These are phyloP conservation scores for Colletotrichum liaoningense DNA, from an alignment of 2,329 filamentous ascomycete species.

Conservation along the genomic window DNA sequence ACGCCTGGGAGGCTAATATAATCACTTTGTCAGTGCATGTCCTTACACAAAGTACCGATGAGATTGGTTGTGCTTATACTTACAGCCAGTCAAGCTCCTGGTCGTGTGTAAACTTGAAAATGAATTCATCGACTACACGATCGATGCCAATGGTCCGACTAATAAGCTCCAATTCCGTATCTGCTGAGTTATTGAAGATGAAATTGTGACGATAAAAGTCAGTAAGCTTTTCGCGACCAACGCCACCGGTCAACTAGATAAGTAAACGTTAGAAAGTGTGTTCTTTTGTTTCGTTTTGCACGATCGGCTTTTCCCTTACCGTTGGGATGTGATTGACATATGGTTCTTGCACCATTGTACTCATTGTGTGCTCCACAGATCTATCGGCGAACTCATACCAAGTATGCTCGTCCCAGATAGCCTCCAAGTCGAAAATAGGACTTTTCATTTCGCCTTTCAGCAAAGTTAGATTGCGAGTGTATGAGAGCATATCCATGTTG, in stretches of 20 bases:
- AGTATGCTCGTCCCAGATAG: slow-evolving; percentile 83
- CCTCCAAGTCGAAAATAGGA: slow-evolving; percentile 78
- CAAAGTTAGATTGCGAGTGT: neutral
- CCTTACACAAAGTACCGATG: too few relatives aligned
- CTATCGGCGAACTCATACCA: slow-evolving; percentile 76
- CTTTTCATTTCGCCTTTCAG: slow-evolving; percentile 72
- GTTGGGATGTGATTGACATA: slow-evolving; percentile 85
- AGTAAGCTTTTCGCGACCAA: slow-evolving; percentile 72
- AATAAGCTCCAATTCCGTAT: slow-evolving; percentile 75
- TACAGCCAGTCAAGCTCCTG: slow-evolving; percentile 76
- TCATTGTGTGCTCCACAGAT: slow-evolving; percentile 80
- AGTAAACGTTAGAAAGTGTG: neutral
- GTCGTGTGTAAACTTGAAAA: slow-evolving; percentile 73
- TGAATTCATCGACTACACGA: slow-evolving; percentile 77
- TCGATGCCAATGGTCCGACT: slow-evolving; percentile 79
- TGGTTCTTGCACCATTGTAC: slow-evolving; percentile 81
- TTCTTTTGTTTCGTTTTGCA: neutral
- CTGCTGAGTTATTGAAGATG: slow-evolving; percentile 77
- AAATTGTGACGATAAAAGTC: slow-evolving; percentile 80
- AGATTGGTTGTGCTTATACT: slow-evolving; percentile 41
- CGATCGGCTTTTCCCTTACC: neutral
- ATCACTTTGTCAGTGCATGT: neutral
- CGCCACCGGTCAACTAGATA: slow-evolving; percentile 70
- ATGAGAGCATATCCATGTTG: neutral
- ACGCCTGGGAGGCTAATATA: neutral